Evolutionary conservation across 2,329 filamentous ascomycete species (phyloP).

Genomic region (Exophiala oligosperma): DNA sequence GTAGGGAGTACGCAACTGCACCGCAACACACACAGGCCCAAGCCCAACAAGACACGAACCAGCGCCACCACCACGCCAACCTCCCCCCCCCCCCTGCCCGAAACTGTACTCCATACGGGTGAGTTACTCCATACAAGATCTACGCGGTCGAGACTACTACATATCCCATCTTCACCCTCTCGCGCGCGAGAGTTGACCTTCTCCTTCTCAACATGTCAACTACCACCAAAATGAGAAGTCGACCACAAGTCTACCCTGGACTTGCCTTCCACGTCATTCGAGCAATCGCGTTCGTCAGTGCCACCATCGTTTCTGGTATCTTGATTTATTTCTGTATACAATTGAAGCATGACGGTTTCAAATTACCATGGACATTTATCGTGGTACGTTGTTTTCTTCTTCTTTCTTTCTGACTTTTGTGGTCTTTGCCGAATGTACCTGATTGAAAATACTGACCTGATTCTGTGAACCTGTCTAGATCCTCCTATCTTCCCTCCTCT

Average conservation of each 20-base stretch:
- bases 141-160: too few species aligned
- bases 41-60: too few species aligned
- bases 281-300: slow-evolving; percentile 48
- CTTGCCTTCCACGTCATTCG: slow-evolving; percentile 43
- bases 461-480: slow-evolving; percentile 41
- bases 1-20: too few species aligned
- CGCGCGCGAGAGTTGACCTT: background rate
- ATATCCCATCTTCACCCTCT: too few species aligned
- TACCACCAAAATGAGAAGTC: slow-evolving; percentile 21
- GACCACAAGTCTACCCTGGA: slow-evolving; percentile 36
- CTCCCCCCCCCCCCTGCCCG: too few species aligned
- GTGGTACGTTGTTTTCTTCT: slow-evolving; percentile 44
- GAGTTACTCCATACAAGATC: too few species aligned
- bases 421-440: background rate
- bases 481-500: slow-evolving; percentile 52
- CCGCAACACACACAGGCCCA: too few species aligned
- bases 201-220: slow-evolving; percentile 10
- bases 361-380: slow-evolving; percentile 60
- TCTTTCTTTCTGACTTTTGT: background rate
- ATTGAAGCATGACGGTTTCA: slow-evolving; percentile 52
- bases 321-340: slow-evolving; percentile 58
- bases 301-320: slow-evolving; percentile 55
- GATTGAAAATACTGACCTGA: background rate
- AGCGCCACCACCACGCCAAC: too few species aligned
- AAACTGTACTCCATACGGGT: too few species aligned